Evolutionary conservation across 805 yeast genomes (phyloP), one percentile per base, ranked within the genome.

Genomic region (Scheffersomyces amazonensis): DNA sequence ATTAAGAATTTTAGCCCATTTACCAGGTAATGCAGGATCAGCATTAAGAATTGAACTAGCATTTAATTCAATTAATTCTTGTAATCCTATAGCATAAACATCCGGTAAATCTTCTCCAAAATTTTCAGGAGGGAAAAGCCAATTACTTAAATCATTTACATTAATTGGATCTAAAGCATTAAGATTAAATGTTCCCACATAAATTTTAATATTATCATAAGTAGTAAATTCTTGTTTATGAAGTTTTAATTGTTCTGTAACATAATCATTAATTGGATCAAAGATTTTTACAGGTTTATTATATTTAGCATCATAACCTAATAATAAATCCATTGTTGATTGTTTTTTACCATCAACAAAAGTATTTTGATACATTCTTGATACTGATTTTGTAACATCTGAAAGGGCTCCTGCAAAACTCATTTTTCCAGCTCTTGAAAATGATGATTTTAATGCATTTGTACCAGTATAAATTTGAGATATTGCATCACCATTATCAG

Each of bases 331-430:
- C 44, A 90, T 90, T 2, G 89, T 85, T n/a, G 80, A 77, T 56
- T 93, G 99, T 44, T 89, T 86, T 31, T 81, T 82, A 50, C 86
- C 86, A 62, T 93, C 99, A 52, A 88, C 90, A 62, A 93, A 93
- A 46, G 95, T 91, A 64, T 93, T 93, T 57, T 93, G 91, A 59
- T 93, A 93, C 78, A 93, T 81, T 61, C 99, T 74, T 30, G 95
- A 83, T 7, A 93, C 96, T 0, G 96, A 87, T 62, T 93, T 93
- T 1, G 98, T 89, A 3, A 95, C 96, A 64, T 93, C 99, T 0
- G 96, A 85, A n/a, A 93, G 63, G 0, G 97, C 96, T 24, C 98
- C 97, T 0, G 98, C 98, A 38, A 93, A 65, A 31, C 91, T 88
- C 97, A 90, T 89, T 53, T 90, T 91, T 17, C 99, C 99, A 20